These are phyloP conservation scores for Coprinellus micaceus DNA, from an alignment of 768 basidiomycete genomes.

Conservation along the genomic window DNA sequence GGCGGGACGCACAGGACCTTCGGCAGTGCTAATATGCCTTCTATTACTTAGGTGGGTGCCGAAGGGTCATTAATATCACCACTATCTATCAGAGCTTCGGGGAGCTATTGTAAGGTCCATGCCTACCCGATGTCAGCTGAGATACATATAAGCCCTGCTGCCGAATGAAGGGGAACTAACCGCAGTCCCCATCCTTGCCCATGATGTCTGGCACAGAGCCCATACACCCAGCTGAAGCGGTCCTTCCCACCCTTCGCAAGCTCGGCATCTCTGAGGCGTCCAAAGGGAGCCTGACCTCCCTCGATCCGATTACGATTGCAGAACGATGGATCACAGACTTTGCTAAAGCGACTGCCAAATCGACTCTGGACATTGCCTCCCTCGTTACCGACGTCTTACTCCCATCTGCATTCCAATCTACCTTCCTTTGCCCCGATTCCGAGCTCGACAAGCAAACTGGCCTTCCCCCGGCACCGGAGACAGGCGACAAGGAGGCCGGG, in stretches of 20 bases:
- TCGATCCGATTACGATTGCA: constrained; percentile 35
- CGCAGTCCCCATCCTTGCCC: neutral
- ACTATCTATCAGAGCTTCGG: no score
- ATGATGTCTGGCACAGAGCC: neutral
- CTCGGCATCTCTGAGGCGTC: constrained; percentile 19
- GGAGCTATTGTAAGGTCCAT: no score
- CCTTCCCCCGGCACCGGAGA: constrained; percentile 1
- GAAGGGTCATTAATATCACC: no score
- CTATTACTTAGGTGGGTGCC: no score
- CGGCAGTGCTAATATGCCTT: no score
- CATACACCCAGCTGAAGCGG: constrained; percentile 20
- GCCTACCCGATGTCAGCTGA: no score
- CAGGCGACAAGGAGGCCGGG: constrained; percentile 13
- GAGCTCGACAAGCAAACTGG: neutral
- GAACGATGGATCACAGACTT: constrained; percentile 42
- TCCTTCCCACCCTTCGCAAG: constrained; percentile 27
- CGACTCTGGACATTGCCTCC: constrained; percentile 27
- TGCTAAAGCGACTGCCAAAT: constrained; percentile 20
- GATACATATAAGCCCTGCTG: neutral
- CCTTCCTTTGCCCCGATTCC: neutral
- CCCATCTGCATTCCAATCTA: constrained; percentile 22
- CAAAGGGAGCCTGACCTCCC: constrained; percentile 22
- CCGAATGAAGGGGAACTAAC: neutral
- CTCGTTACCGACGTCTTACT: constrained; percentile 33
- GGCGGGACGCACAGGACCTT: no score